A percentile compares a stretch with the other conserved stretches of the same genome.
phyloP scores from a whole-genome alignment of 2,329 filamentous ascomycete genomes.

The Alternaria gansuensis region DNA sequence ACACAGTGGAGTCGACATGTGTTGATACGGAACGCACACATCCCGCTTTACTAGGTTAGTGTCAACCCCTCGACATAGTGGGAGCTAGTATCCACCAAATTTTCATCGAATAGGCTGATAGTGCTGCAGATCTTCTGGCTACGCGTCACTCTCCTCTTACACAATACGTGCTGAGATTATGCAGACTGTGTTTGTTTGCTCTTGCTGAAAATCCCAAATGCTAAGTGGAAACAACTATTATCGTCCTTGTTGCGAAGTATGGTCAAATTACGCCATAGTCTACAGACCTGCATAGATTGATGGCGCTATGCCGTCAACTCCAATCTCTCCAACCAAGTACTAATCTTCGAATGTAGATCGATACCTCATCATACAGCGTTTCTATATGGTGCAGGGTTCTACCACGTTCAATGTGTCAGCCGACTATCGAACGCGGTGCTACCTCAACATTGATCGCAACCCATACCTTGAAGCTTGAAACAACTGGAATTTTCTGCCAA shows the following conservation, averaged over 20 bases:
- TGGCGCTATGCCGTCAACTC: background rate
- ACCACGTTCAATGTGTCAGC: background rate
- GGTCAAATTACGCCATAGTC: background rate
- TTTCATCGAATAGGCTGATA: background rate
- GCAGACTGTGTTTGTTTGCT: background rate
- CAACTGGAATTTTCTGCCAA: background rate
- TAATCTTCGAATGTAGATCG: background rate
- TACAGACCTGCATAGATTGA: background rate
- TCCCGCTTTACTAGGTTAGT: background rate
- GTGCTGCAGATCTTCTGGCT: background rate
- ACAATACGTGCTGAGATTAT: background rate
- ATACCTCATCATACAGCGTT: background rate
- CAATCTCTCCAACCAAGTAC: background rate
- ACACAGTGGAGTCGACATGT: background rate
- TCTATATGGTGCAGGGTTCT: background rate
- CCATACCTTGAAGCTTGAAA: background rate
- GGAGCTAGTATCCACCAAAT: background rate
- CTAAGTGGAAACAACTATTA: background rate
- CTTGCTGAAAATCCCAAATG: background rate
- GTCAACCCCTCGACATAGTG: background rate
- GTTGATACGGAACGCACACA: background rate
- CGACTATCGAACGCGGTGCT: background rate
- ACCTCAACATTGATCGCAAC: background rate
- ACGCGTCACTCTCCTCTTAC: background rate
- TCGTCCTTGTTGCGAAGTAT: slow-evolving; percentile 1